These are phyloP conservation scores for Byssochlamys sp. DNA, from an alignment of 2,329 filamentous ascomycete species.

Conservation along the genomic window DNA sequence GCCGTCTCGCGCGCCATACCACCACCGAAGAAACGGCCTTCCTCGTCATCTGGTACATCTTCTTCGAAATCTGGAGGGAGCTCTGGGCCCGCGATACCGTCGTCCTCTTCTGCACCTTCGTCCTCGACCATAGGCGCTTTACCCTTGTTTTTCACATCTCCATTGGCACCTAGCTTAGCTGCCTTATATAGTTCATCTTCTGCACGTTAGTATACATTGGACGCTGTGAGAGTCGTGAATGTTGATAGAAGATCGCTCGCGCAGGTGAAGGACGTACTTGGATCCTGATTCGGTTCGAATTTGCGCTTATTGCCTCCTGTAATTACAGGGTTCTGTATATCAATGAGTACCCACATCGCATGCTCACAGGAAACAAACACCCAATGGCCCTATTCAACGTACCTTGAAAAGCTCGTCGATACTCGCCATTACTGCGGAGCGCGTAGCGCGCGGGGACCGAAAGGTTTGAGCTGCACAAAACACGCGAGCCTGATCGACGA, in stretches of 20 bases:
- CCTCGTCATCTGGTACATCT: slow-evolving; percentile 65
- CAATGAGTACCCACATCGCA: slow-evolving; percentile 9
- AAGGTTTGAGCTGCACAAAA: neutral
- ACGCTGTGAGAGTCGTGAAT: neutral
- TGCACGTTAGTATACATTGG: slow-evolving; percentile 8
- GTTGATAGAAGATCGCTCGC: neutral
- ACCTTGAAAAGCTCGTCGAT: slow-evolving; percentile 55
- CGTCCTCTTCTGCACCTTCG: slow-evolving; percentile 34
- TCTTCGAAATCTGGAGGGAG: slow-evolving; percentile 50
- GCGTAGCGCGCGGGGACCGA: slow-evolving; percentile 2
- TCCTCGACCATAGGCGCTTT: slow-evolving; percentile 40
- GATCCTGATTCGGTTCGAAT: slow-evolving; percentile 45
- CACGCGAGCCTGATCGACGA: neutral
- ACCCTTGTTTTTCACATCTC: slow-evolving; percentile 41
- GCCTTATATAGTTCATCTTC: slow-evolving; percentile 51
- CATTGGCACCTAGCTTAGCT: slow-evolving; percentile 44
- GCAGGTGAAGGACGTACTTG: slow-evolving; percentile 29
- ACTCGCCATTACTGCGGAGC: slow-evolving; percentile 42
- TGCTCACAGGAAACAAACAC: neutral
- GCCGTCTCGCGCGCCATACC: slow-evolving; percentile 74
- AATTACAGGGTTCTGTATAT: slow-evolving; percentile 38
- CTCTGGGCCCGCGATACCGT: slow-evolving; percentile 43
- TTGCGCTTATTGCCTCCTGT: slow-evolving; percentile 47
- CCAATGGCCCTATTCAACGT: slow-evolving; percentile 2
- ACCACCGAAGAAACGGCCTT: slow-evolving; percentile 89